Conservation (phyloP, 306 rosid genomes). For the Malus asiatica region DNA sequence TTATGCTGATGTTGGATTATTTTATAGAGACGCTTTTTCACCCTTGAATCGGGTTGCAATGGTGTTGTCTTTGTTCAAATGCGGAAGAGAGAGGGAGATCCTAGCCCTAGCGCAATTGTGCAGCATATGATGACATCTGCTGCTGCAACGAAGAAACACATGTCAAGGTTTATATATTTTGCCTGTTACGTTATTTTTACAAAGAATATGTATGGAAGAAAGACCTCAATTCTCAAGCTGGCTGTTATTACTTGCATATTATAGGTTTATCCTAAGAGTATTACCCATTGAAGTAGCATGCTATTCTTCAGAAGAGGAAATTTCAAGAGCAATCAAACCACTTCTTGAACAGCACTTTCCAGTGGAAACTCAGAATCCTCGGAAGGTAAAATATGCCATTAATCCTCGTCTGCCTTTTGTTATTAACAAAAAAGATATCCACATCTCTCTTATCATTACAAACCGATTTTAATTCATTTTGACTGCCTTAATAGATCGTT, state of each 20-base stretch:
- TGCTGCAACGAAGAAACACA: constrained; percentile 75
- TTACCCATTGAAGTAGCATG: constrained; percentile 85
- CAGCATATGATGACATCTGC: constrained; percentile 69
- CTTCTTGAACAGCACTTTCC: constrained; percentile 74
- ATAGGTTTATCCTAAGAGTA: constrained; percentile 84
- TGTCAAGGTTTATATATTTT: constrained; percentile 58
- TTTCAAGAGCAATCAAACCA: constrained; percentile 66
- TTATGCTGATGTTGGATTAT: constrained; percentile 10
- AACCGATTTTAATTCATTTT: background rate
- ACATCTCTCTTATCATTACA: constrained; percentile 3
- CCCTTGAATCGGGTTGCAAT: constrained; percentile 85
- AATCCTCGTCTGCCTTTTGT: background rate
- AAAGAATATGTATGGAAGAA: constrained; percentile 7
- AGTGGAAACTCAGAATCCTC: constrained; percentile 51
- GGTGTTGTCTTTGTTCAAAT: constrained; percentile 90
- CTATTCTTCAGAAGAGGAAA: constrained; percentile 96
- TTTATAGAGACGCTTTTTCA: constrained; percentile 63
- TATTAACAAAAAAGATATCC: background rate
- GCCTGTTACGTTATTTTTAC: constrained; percentile 5
- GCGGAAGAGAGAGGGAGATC: constrained; percentile 64
- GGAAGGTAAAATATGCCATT: constrained; percentile 40
- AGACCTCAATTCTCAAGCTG: constrained; percentile 2
- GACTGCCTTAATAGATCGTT: background rate
- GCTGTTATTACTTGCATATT: constrained; percentile 9
- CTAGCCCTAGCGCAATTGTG: constrained; percentile 67